phyloP scores from a whole-genome alignment of 1,284 basidiomycete genomes.

The Xerocomus nothofagi region DNA sequence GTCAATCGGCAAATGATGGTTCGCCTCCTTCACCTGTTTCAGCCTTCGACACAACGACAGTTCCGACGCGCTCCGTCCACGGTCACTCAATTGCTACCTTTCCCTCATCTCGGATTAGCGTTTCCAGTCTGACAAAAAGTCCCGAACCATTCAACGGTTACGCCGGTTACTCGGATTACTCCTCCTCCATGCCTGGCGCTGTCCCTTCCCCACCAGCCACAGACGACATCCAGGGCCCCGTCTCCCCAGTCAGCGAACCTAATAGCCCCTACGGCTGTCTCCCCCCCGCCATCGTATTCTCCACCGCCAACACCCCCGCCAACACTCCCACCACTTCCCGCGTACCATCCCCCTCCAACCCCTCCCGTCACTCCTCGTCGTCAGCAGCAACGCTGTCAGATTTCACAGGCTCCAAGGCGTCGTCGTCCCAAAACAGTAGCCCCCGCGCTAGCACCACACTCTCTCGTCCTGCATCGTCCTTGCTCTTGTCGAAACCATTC shows the following conservation, averaged over 20 bases:
- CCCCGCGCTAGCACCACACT: constrained; percentile 48
- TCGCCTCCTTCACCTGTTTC: constrained; percentile 40
- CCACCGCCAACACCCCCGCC: constrained; percentile 39
- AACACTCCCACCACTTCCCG: constrained; percentile 45
- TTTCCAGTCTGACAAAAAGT: constrained; percentile 33
- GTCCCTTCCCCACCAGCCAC: constrained; percentile 38
- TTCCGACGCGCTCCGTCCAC: constrained; percentile 42
- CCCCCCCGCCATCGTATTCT: constrained; percentile 64
- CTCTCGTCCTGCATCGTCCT: constrained; percentile 50
- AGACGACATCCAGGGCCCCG: constrained; percentile 31
- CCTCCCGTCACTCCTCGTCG: constrained; percentile 18
- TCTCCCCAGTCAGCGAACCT: constrained; percentile 33
- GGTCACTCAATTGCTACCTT: constrained; percentile 28
- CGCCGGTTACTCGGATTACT: constrained; percentile 65
- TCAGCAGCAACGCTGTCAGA: constrained; percentile 9
- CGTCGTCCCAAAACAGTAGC: constrained; percentile 27
- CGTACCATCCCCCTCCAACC: constrained; percentile 38
- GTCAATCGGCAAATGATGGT: constrained; percentile 25
- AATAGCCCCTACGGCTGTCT: constrained; percentile 48
- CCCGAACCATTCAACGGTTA: constrained; percentile 55
- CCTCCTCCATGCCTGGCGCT: constrained; percentile 60
- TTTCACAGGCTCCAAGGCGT: constrained; percentile 11
- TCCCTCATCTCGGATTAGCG: constrained; percentile 27
- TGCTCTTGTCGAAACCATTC: constrained; percentile 84
- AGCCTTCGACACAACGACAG: constrained; percentile 49